A percentile compares a stretch with the other conserved stretches of the same genome.
phyloP scores from a whole-genome alignment of 2,329 filamentous ascomycete species.

The Alternaria sp. region DNA sequence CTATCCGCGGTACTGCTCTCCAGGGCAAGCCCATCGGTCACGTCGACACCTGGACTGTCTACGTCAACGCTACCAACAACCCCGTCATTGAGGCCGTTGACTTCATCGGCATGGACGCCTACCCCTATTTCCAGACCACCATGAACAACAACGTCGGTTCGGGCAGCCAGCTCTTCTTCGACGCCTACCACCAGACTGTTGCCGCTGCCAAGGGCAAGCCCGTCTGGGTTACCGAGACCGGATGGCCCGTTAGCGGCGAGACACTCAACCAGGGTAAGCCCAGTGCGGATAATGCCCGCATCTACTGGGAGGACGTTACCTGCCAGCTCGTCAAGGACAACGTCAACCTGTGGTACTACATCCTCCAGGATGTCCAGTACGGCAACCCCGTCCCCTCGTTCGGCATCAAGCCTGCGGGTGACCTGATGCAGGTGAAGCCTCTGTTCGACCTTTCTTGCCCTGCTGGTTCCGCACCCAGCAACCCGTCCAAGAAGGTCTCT shows the following conservation, averaged over 20 bases:
- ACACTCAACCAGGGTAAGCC: conserved; percentile 67
- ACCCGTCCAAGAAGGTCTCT: neutral
- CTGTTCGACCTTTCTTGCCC: conserved; percentile 48
- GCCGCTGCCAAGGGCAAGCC: conserved; percentile 68
- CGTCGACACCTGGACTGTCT: conserved; percentile 83
- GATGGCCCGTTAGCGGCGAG: conserved; percentile 79
- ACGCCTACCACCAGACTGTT: conserved; percentile 67
- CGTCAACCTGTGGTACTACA: conserved; percentile 72
- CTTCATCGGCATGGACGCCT: conserved; percentile 84
- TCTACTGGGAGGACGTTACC: conserved; percentile 80
- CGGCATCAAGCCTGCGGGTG: conserved; percentile 66
- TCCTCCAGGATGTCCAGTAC: conserved; percentile 69
- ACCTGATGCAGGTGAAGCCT: conserved; percentile 37
- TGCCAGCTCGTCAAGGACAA: conserved; percentile 69
- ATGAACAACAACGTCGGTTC: conserved; percentile 62
- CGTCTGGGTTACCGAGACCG: conserved; percentile 88
- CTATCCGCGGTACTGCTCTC: conserved; percentile 68
- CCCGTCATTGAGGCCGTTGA: conserved; percentile 73
- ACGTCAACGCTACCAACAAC: conserved; percentile 73
- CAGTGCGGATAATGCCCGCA: conserved; percentile 71
- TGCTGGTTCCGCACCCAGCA: conserved; percentile 3
- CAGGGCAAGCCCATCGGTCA: conserved; percentile 72
- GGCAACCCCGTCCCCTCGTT: conserved; percentile 71
- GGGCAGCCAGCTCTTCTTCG: conserved; percentile 71
- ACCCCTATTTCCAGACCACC: conserved; percentile 81